Evolutionary conservation across 73 alveolate species (phyloP).

Genomic region (Tetrahymena thermophila): DNA sequence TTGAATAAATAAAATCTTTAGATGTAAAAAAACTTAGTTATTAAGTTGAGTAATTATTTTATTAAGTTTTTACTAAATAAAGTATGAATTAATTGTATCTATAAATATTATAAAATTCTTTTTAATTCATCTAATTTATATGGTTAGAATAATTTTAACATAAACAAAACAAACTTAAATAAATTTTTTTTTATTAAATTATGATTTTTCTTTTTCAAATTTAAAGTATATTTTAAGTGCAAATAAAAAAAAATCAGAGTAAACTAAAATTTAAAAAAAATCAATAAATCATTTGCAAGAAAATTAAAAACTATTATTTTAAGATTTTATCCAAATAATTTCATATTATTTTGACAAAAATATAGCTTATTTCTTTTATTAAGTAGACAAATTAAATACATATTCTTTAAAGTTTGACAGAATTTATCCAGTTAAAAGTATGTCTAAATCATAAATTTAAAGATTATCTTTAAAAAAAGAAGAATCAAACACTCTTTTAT

Average conservation of each 20-base stretch:
- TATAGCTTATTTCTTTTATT: not conserved
- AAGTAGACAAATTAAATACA: not conserved
- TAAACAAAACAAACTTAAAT: no score
- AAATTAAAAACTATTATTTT: no score
- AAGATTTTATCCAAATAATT: no score
- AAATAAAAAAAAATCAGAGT: not conserved
- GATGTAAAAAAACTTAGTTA: not conserved
- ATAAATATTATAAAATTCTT: no score
- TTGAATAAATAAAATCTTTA: not conserved
- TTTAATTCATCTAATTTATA: no score
- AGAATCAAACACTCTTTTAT: not conserved
- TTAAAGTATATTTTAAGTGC: not conserved
- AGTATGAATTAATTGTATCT: no score
- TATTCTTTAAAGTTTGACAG: not conserved
- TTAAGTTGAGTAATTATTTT: not conserved
- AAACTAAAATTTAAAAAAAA: no score
- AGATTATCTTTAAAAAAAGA: not conserved
- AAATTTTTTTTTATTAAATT: no score
- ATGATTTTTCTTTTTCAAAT: not conserved
- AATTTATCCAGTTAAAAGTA: not conserved
- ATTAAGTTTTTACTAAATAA: no score
- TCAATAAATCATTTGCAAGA: no score
- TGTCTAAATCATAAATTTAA: not conserved
- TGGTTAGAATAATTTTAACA: no score
- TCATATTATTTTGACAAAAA: not conserved